Conservation (phyloP, 129 eudicot genomes). For the Erigeron canadensis region DNA sequence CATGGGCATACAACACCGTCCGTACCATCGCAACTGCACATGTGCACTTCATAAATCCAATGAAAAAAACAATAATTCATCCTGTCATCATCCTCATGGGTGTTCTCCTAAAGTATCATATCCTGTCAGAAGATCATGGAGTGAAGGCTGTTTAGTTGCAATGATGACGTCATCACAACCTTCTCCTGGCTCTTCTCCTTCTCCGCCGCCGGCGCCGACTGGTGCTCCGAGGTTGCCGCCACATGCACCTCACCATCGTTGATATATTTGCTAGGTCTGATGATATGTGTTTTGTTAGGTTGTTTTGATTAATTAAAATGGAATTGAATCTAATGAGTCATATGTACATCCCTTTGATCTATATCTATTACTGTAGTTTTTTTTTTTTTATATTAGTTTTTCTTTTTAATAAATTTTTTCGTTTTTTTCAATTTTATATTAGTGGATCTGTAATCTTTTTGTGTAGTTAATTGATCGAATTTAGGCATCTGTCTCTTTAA, state of each 20-base stretch:
- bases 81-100: not conserved
- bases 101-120: not conserved
- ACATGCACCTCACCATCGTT: not conserved
- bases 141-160: conserved; percentile 1
- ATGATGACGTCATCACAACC: not conserved
- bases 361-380: no score
- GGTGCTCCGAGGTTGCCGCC: not conserved
- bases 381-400: not conserved
- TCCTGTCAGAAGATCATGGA: conserved; percentile 9
- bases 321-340: not conserved
- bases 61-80: not conserved
- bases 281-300: not conserved
- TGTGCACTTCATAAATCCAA: conserved; percentile 52
- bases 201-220: not conserved
- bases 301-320: not conserved
- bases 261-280: no score
- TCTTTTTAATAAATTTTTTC: no score
- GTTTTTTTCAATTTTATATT: no score
- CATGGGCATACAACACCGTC: conserved; percentile 35
- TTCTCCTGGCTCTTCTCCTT: conserved; percentile 15
- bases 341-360: not conserved
- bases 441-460: not conserved
- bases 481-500: not conserved
- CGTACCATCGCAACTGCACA: conserved; percentile 64
- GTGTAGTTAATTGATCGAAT: not conserved